phyloP scores from a whole-genome alignment of 192 early-diverging fungal species.

The Umbelopsis isabellina region DNA sequence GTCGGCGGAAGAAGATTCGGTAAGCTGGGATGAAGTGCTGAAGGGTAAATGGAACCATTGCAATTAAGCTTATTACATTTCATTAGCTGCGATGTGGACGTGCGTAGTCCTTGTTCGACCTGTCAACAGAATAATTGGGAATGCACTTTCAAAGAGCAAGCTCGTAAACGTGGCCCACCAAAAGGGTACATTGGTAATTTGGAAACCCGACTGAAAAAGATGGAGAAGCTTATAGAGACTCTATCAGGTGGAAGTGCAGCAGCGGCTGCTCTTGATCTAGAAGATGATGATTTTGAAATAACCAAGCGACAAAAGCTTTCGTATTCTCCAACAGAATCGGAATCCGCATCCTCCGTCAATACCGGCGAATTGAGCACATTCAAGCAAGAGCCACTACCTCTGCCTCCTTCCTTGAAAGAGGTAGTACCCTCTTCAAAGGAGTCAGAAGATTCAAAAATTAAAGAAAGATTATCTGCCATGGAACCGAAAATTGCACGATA shows the following conservation, averaged over 20 bases:
- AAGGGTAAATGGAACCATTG: too few species aligned
- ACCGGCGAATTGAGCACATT: neutral
- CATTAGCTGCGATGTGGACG: constrained; percentile 39
- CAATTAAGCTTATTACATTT: neutral
- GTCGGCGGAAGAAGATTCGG: constrained; percentile 42
- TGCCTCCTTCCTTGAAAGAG: neutral
- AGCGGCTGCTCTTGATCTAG: neutral
- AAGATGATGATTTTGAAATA: neutral
- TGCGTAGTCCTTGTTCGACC: constrained; percentile 29
- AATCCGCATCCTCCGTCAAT: neutral
- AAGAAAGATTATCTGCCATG: neutral
- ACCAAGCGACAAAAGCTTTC: neutral
- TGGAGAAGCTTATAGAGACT: constrained; percentile 32
- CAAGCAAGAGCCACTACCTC: too few species aligned
- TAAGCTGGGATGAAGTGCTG: neutral
- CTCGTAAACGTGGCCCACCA: constrained; percentile 37
- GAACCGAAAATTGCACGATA: constrained; percentile 33
- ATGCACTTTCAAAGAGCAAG: constrained; percentile 38
- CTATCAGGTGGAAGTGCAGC: neutral
- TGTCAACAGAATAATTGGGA: constrained; percentile 38
- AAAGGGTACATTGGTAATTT: constrained; percentile 45
- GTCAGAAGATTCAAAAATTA: neutral
- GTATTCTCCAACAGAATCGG: neutral
- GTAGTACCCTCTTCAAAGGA: neutral
- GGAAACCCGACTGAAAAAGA: constrained; percentile 32